A percentile compares a stretch with the other conserved stretches of the same genome.
Conservation (phyloP, 371 early-diverging fungal species). For the Mortierella sp. region DNA sequence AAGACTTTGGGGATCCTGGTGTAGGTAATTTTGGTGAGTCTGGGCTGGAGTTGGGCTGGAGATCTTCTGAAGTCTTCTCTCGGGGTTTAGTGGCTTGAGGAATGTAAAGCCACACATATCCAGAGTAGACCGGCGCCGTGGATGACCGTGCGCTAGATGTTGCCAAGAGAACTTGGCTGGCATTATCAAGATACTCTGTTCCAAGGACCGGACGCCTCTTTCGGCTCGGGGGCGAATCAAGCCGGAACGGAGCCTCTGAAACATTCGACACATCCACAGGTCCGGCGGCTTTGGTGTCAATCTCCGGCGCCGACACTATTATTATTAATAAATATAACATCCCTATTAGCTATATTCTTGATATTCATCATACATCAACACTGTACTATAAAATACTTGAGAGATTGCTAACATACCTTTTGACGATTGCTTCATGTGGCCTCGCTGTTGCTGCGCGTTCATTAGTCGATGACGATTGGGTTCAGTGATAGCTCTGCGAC, state of each 20-base stretch:
- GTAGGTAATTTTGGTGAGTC: not conserved
- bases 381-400: not conserved
- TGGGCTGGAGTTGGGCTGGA: not conserved
- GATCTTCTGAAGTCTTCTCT: not conserved
- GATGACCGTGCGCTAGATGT: constrained; percentile 47
- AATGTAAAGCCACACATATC: constrained; percentile 52
- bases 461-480: constrained; percentile 32
- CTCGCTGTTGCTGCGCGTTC: constrained; percentile 18
- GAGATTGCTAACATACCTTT: constrained; percentile 23
- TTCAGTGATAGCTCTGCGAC: constrained; percentile 45
- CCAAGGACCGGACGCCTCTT: constrained; percentile 40
- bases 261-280: constrained; percentile 35
- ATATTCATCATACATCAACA: not conserved
- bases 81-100: constrained; percentile 2
- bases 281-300: not conserved
- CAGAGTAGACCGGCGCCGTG: constrained; percentile 38
- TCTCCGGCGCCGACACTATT: constrained; percentile 17
- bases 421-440: constrained; percentile 7
- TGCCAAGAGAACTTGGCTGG: constrained; percentile 42
- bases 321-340: too few species aligned
- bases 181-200: constrained; percentile 48
- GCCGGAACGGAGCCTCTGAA: constrained; percentile 27
- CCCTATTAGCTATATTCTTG: not conserved
- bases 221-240: constrained; percentile 36
- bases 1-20: not conserved